Conservation (phyloP, 116 monocot species). For the Phalaenopsis hybrid region DNA sequence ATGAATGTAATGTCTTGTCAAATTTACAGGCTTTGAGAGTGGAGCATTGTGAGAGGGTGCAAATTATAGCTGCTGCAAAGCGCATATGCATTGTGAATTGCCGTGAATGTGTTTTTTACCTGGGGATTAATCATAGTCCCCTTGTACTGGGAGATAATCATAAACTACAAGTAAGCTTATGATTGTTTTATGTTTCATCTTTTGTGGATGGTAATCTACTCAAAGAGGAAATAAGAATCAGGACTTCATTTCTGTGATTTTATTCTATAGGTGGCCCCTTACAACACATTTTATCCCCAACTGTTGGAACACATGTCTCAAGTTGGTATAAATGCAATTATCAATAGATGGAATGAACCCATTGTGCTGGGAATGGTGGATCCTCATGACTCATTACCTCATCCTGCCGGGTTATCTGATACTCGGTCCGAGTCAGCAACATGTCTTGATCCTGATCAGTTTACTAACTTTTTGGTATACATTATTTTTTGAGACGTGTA, state of each 20-base stretch:
- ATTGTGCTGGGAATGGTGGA: constrained; percentile 79
- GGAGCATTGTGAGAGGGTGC: constrained; percentile 94
- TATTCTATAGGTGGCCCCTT: constrained; percentile 72
- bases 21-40: constrained; percentile 65
- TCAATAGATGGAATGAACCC: constrained; percentile 86
- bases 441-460: constrained; percentile 75
- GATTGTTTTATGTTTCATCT: background rate
- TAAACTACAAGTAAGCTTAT: constrained; percentile 56
- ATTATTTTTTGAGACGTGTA: background rate
- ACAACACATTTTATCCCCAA: constrained; percentile 77
- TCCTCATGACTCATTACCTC: constrained; percentile 90
- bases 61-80: constrained; percentile 70
- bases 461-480: constrained; percentile 78
- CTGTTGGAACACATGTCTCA: constrained; percentile 72
- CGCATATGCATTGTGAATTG: constrained; percentile 84
- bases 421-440: constrained; percentile 80
- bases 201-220: background rate
- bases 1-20: background rate
- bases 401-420: constrained; percentile 92
- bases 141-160: constrained; percentile 94
- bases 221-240: background rate
- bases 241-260: background rate
- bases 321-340: constrained; percentile 50
- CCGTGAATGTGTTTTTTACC: constrained; percentile 82
- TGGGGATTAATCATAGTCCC: constrained; percentile 84